Conservation (phyloP, 257 asterid genomes). For the Cordia subcordata region DNA sequence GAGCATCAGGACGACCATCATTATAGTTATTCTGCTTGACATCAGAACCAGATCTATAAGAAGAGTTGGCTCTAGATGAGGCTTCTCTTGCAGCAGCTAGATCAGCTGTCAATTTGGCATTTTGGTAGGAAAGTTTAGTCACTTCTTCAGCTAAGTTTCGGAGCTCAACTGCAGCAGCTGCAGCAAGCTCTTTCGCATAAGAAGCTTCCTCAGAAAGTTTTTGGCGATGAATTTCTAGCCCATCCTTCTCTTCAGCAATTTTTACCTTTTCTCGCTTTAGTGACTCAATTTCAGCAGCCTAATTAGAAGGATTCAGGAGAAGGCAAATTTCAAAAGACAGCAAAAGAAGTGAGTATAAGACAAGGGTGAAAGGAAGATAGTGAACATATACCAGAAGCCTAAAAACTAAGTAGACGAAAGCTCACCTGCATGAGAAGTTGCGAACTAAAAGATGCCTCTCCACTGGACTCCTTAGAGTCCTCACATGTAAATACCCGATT, state of each 20-base stretch:
- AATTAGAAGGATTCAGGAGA: neutral
- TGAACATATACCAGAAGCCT: neutral
- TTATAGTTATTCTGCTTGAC: slow-evolving; percentile 29
- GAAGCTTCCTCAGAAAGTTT: slow-evolving; percentile 66
- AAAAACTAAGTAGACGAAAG: neutral
- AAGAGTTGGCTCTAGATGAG: slow-evolving; percentile 38
- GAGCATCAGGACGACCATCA: slow-evolving; percentile 28
- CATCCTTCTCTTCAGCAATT: slow-evolving; percentile 55
- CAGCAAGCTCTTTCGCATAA: slow-evolving; percentile 77
- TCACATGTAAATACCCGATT: slow-evolving; percentile 33
- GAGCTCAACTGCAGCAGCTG: slow-evolving; percentile 86
- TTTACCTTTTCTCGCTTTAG: slow-evolving; percentile 62
- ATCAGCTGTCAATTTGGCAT: slow-evolving; percentile 56
- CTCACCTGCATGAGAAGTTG: slow-evolving; percentile 57
- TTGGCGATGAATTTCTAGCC: slow-evolving; percentile 49
- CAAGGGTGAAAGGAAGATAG: neutral
- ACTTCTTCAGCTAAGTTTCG: slow-evolving; percentile 79
- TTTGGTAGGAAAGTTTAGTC: slow-evolving; percentile 70
- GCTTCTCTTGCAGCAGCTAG: slow-evolving; percentile 38
- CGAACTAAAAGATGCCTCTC: slow-evolving; percentile 37
- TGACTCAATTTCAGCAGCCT: slow-evolving; percentile 77
- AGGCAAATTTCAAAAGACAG: neutral
- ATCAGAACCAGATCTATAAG: slow-evolving; percentile 37
- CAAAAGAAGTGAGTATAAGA: neutral
- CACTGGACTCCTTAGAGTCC: slow-evolving; percentile 31